phyloP scores from a whole-genome alignment of 441 rosid species.

The Flueggea neowawraea region DNA sequence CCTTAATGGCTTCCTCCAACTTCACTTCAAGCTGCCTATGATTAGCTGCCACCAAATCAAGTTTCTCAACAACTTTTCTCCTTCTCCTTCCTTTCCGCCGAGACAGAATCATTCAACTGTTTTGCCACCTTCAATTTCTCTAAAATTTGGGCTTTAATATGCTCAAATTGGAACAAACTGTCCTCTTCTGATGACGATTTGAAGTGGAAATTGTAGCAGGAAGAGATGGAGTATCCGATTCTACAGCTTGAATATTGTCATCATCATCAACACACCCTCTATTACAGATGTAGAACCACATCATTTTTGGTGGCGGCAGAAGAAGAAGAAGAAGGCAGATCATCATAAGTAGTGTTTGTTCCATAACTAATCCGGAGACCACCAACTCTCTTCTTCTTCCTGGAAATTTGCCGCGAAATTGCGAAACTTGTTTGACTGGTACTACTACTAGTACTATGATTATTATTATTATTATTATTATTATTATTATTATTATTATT shows the following conservation, averaged over 20 bases:
- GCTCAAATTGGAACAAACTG: constrained; percentile 22
- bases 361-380: constrained; percentile 72
- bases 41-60: constrained; percentile 45
- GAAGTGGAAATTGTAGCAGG: too few relatives aligned
- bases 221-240: too few relatives aligned
- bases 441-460: too few relatives aligned
- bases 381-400: constrained; percentile 80
- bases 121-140: constrained; percentile 51
- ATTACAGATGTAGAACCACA: too few relatives aligned
- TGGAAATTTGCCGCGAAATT: constrained; percentile 23
- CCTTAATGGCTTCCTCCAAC: constrained; percentile 74
- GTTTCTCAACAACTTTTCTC: constrained; percentile 58
- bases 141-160: constrained; percentile 42
- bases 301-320: constrained; percentile 1
- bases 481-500: too few relatives aligned
- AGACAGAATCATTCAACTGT: constrained; percentile 46
- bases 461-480: too few relatives aligned
- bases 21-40: constrained; percentile 60
- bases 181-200: too few relatives aligned
- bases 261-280: too few relatives aligned
- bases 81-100: constrained; percentile 63
- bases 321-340: constrained; percentile 1
- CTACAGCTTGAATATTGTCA: too few relatives aligned
- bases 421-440: too few relatives aligned
- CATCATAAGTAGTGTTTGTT: constrained; percentile 24